phyloP scores from a whole-genome alignment of 768 basidiomycete genomes.

The Scleroderma citrinum region DNA sequence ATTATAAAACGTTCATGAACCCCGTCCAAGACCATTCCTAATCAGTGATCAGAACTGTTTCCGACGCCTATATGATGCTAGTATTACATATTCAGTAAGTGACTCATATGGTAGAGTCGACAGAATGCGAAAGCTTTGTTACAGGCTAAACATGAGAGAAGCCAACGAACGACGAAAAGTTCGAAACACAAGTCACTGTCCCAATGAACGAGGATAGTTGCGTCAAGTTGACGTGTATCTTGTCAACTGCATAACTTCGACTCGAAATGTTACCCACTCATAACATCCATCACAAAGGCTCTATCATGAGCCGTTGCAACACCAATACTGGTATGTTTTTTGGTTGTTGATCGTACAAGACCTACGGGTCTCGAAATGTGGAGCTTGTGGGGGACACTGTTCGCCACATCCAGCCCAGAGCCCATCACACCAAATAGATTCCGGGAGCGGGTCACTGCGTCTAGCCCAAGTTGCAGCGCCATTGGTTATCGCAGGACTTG shows the following conservation, averaged over 20 bases:
- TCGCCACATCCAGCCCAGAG: slow-evolving; percentile 8
- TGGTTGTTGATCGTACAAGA: slow-evolving; percentile 3
- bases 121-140: too few relatives aligned
- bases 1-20: slow-evolving; percentile 20
- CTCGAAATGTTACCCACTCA: not conserved
- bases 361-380: slow-evolving; percentile 8
- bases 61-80: too few relatives aligned
- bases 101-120: too few relatives aligned
- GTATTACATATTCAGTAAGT: too few relatives aligned
- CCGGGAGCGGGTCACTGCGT: not conserved
- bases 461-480: not conserved
- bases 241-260: too few relatives aligned
- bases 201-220: too few relatives aligned
- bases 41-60: too few relatives aligned
- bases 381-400: slow-evolving; percentile 1
- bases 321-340: slow-evolving; percentile 8
- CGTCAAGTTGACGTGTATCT: too few relatives aligned
- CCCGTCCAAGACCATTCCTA: slow-evolving; percentile 1
- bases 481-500: not conserved
- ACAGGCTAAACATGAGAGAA: too few relatives aligned
- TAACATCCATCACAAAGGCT: too few relatives aligned
- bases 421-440: slow-evolving; percentile 6
- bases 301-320: not conserved
- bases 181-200: too few relatives aligned
- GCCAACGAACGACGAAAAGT: too few relatives aligned